Conservation (phyloP, 768 basidiomycete species). For the Gymnopilus junonius region DNA sequence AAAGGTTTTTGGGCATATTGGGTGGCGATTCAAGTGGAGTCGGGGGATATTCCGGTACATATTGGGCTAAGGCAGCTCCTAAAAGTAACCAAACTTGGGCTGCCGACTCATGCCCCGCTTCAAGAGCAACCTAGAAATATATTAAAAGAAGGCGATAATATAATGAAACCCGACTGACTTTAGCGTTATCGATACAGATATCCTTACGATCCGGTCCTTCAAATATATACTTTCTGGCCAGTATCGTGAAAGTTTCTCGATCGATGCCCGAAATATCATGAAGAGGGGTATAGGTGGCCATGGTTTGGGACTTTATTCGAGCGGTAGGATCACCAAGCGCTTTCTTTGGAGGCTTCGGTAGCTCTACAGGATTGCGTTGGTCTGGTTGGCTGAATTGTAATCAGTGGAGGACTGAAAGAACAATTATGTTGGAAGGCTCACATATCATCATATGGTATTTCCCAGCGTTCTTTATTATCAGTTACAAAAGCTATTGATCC, state of each 20-base stretch:
- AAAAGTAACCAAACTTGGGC: constrained; percentile 75
- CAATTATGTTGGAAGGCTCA: constrained; percentile 36
- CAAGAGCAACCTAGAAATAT: constrained; percentile 54
- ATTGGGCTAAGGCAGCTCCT: constrained; percentile 55
- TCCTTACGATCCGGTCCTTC: constrained; percentile 47
- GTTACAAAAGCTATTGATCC: constrained; percentile 72
- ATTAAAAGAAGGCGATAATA: not conserved
- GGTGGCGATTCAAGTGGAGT: constrained; percentile 28
- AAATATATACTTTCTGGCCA: constrained; percentile 70
- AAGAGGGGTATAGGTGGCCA: constrained; percentile 51
- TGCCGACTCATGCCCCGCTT: constrained; percentile 55
- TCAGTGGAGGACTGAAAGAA: not conserved
- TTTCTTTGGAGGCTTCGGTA: constrained; percentile 48
- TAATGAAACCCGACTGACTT: constrained; percentile 34
- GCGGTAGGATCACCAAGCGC: constrained; percentile 60
- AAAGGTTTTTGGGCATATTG: constrained; percentile 4
- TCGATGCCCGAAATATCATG: constrained; percentile 42
- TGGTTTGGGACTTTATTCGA: constrained; percentile 55
- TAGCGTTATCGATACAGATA: constrained; percentile 66
- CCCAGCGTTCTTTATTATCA: constrained; percentile 56
- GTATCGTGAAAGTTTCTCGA: constrained; percentile 51
- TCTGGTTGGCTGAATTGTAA: constrained; percentile 39
- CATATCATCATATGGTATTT: constrained; percentile 84
- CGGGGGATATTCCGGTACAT: constrained; percentile 42
- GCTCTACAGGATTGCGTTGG: constrained; percentile 34